These are phyloP conservation scores for Pugionium cornutum DNA, from an alignment of 345 rosid species.

Conservation along the genomic window DNA sequence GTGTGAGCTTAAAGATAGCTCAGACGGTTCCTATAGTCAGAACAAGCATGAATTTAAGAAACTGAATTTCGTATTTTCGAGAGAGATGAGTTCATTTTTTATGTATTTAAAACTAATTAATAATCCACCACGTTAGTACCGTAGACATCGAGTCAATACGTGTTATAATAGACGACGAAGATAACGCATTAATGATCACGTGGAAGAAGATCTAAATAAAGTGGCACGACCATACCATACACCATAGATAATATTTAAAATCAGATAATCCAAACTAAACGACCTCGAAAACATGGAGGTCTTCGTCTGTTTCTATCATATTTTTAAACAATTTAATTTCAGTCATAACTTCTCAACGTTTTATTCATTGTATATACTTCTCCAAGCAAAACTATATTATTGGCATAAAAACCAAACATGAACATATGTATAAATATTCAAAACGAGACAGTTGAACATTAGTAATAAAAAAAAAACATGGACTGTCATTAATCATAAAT, in stretches of 20 bases:
- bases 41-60: not conserved
- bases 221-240: slow-evolving; percentile 36
- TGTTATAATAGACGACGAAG: slow-evolving; percentile 21
- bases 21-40: no score
- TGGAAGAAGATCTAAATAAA: slow-evolving; percentile 21
- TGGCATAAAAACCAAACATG: slow-evolving; percentile 4
- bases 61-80: not conserved
- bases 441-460: slow-evolving; percentile 10
- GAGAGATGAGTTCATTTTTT: not conserved
- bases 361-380: slow-evolving; percentile 5
- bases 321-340: slow-evolving; percentile 22
- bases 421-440: not conserved
- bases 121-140: not conserved
- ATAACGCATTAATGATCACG: slow-evolving; percentile 40
- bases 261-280: slow-evolving; percentile 23
- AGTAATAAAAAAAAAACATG: slow-evolving; percentile 2
- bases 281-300: slow-evolving; percentile 38
- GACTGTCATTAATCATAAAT: slow-evolving; percentile 36
- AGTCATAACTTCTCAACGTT: slow-evolving; percentile 38
- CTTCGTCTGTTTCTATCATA: slow-evolving; percentile 33
- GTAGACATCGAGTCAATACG: slow-evolving; percentile 27
- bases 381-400: slow-evolving; percentile 7
- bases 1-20: no score
- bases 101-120: not conserved
- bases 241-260: slow-evolving; percentile 32